Evolutionary conservation across 306 rosid species (phyloP), one percentile per base, ranked within the genome.

Genomic region (Cucurbita maxima): DNA sequence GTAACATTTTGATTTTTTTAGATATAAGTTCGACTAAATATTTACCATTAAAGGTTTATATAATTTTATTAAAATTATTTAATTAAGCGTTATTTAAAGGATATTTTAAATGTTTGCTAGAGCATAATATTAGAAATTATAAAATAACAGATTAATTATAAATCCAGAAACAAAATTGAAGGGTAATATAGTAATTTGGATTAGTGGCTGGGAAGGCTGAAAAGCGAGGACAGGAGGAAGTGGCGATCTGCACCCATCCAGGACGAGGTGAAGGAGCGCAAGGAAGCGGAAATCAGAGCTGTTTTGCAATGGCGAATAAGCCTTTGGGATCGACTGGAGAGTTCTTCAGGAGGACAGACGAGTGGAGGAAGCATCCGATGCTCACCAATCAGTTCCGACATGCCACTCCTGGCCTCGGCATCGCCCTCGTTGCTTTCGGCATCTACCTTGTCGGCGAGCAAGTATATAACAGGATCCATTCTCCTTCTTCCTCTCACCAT

Each of bases 351-450:
- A 81, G 99, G 80, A 91, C 96, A 80, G 99, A 94, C 58, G 88
- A 52, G 54, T 94, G 99, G 99, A 91, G 99, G 89, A 94, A 89
- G 88, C 97, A 94, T 34, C 99, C 99, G 3, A 84, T 77, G 97
- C 83, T 91, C 0, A 14, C 80, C 7, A 91, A 85, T 82, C 97
- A 91, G 90, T 52, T 91, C 7, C 90, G 92, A 19, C 96, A 94
- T 78, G 99, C 97, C 59, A 87, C 88, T 41, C 99, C 96, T 20
- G 97, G 97, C 38, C 90, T 94, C 6, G 97, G 96, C 74, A 88
- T 89, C 76, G 99, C 96, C 41, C 83, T 95, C 20, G 99, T 89
- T 16, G 97, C 97, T 66, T 91, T 95, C 60, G 96, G 97, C 34
- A 40, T 89, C 75, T 95, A 95, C 79, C 88, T 95, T 22, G 91